Base-by-base conservation (phyloP, 352 stramenopile genomes). In the Heterotrichella gracilis region DNA sequence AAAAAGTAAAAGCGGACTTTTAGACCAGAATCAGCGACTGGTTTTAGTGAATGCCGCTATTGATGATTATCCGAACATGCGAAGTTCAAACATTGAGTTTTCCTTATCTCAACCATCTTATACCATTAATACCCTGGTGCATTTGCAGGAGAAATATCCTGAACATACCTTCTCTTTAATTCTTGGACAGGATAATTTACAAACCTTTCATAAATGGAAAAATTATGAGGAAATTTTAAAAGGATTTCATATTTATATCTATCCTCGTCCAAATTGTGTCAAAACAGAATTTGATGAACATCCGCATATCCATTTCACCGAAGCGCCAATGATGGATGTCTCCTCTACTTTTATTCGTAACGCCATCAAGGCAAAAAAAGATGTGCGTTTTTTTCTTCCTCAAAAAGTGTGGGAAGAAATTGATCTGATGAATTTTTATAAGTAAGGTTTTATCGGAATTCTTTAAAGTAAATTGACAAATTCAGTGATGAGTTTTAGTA, bases 151-250 rank as follows among this genome's bases (percentile, higher is more conserved):
- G n/a, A 53, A 53, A 53, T n/a, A 53, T n/a, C 32, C 32, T 53
- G 32, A 53, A n/a, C 32, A 53, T n/a, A 9, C 9, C 9, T 53
- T 53, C n/a, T 17, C 9, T n/a, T n/a, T 53, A n/a, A 53, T 53
- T n/a, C 9, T 53, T 9, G 32, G 32, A 17, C 32, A 53, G 32
- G 32, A 53, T n/a, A 53, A 53, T n/a, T n/a, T 53, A n/a, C 32
- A 53, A 9, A 17, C 32, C 32, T 53, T 53, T n/a, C 9, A 53
- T 53, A 53, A 53, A 53, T 53, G 32, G 32, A 53, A 53, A 53
- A 53, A 53, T 53, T 53, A 53, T n/a, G 32, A 53, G n/a, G 32
- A 53, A n/a, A 53, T 53, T n/a, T 53, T 53, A 53, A 53, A n/a
- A n/a, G 9, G n/a, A 53, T 53, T 53, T n/a, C 32, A n/a, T n/a